Base-by-base conservation (phyloP, 768 basidiomycete species). In the Termitomyces sp. region DNA sequence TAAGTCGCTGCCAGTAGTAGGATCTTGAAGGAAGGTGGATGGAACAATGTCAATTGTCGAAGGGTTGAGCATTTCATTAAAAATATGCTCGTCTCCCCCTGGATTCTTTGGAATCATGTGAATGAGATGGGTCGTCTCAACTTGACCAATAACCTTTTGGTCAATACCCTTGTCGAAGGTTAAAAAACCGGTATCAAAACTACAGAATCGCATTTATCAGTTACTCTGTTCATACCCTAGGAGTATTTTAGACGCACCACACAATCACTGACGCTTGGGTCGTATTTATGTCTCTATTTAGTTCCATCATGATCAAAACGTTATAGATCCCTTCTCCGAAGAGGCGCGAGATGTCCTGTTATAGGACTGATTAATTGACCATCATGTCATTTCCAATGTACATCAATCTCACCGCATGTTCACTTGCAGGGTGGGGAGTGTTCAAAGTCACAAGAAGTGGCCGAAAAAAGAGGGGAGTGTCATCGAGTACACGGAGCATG, bases 291-390 rank as follows among this genome's bases (percentile, higher is more conserved):
- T 87, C 86, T 66, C 87, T 83, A 6, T 76, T 69, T 1, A 77
- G 75, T 63, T 82, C 82, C 1, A 83, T 85, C 30, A 80, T 72
- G 33, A 92, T 73, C 33, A 91, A 70, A 10, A 91, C 72, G 65
- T 92, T 92, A 61, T 75, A 78, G 10, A 75, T 76, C 4, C 88
- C 89, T 28, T 68, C 64, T 26, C 72, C 68, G 58, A 90, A 88
- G 47, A 71, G 72, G 22, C 72, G 74, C 44, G 79, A 75, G 26
- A 81, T 69, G 7, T 82, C 77, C 64, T 75, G 71, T 81, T 5
- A 33, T 10, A 51, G 26, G 16, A 44, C 43, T 50, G 33, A 59
- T 12, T 61, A 14, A 38, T 49, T 2, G 28, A n/a, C 48, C 1
- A 18, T 5, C 18, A 18, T 2, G 24, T 22, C 28, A 12, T 30